phyloP scores from a whole-genome alignment of 495 filamentous ascomycete genomes.

The Aspergillus heteromorphus region DNA sequence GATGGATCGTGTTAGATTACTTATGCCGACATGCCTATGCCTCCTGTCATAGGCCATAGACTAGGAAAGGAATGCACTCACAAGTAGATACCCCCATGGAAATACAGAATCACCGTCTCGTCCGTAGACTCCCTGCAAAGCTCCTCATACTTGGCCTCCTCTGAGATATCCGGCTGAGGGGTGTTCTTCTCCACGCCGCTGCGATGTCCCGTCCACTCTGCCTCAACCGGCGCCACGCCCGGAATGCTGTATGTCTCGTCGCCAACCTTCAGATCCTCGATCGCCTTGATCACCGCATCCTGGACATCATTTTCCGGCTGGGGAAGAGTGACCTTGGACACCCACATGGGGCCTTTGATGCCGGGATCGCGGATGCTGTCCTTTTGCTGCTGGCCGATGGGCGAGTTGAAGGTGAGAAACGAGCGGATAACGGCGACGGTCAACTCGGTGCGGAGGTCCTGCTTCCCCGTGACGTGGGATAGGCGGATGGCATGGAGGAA shows the following conservation, averaged over 20 bases:
- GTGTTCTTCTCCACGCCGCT: constrained; percentile 49
- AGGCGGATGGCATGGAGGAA: constrained; percentile 62
- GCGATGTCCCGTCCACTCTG: constrained; percentile 83
- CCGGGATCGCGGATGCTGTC: constrained; percentile 55
- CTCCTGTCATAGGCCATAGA: background rate
- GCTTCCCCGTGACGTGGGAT: constrained; percentile 64
- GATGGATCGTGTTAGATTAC: background rate
- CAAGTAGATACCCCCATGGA: constrained; percentile 88
- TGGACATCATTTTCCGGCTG: constrained; percentile 53
- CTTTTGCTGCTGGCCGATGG: constrained; percentile 61
- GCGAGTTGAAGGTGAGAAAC: constrained; percentile 41
- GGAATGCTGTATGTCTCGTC: constrained; percentile 49
- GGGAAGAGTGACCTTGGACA: constrained; percentile 59
- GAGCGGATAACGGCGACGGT: constrained; percentile 65
- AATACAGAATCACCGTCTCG: constrained; percentile 70
- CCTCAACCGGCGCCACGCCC: constrained; percentile 56
- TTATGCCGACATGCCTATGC: no score
- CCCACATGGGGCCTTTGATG: constrained; percentile 77
- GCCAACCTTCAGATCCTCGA: constrained; percentile 55
- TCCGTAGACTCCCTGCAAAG: constrained; percentile 65
- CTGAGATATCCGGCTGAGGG: constrained; percentile 53
- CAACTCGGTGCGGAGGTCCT: constrained; percentile 73
- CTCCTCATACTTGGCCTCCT: constrained; percentile 64
- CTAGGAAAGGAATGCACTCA: constrained; percentile 18
- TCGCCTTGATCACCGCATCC: constrained; percentile 53